phyloP scores from a whole-genome alignment of 1,284 basidiomycete genomes.

The Hymenochaete sp. region DNA sequence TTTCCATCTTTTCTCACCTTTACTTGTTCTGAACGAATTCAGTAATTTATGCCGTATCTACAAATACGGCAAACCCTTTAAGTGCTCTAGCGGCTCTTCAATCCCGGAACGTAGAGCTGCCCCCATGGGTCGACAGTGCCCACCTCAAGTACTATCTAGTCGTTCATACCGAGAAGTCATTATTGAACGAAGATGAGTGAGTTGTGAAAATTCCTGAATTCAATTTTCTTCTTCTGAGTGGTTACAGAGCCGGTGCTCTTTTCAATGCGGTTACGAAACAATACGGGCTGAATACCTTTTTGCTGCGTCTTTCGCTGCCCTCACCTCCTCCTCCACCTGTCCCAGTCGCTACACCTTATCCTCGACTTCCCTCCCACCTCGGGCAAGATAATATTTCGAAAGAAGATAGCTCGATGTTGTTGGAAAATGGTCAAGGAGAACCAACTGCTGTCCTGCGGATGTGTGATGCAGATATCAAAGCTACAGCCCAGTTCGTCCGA shows the following conservation, averaged over 20 bases:
- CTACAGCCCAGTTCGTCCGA: constrained; percentile 74
- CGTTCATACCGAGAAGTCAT: constrained; percentile 60
- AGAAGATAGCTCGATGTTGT: constrained; percentile 12
- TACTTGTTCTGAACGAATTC: constrained; percentile 25
- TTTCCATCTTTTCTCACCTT: constrained; percentile 6
- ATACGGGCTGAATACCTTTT: constrained; percentile 63
- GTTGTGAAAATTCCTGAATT: constrained; percentile 21
- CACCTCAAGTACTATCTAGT: constrained; percentile 66
- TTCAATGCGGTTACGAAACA: constrained; percentile 80
- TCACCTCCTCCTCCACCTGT: constrained; percentile 45
- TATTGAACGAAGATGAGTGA: constrained; percentile 70
- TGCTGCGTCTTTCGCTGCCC: constrained; percentile 55
- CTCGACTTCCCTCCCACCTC: constrained; percentile 50
- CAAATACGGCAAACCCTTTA: constrained; percentile 64
- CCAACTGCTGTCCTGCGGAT: constrained; percentile 43
- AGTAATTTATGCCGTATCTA: constrained; percentile 72
- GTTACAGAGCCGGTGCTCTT: constrained; percentile 55
- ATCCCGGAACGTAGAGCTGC: constrained; percentile 54
- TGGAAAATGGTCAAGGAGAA: constrained; percentile 16
- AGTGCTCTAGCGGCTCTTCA: constrained; percentile 66
- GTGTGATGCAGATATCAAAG: constrained; percentile 71
- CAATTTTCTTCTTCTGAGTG: background rate
- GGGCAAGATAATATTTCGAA: constrained; percentile 10
- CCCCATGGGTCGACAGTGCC: constrained; percentile 67
- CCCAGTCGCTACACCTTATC: constrained; percentile 53